Evolutionary conservation across 768 basidiomycete species (phyloP), one percentile per base, ranked within the genome.

Genomic region (Russula compacta): DNA sequence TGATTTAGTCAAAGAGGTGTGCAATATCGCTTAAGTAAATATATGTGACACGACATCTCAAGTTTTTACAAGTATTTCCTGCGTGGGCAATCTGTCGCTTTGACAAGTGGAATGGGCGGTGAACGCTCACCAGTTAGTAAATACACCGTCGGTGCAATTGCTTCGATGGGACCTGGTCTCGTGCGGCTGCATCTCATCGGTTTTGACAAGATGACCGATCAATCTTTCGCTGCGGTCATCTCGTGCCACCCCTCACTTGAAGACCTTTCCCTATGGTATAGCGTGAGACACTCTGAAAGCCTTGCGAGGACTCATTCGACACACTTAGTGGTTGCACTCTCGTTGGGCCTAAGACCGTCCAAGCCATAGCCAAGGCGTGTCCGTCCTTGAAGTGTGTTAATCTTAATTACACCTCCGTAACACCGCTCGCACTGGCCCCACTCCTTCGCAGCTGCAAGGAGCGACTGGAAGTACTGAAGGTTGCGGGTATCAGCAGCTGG

Each of bases 401-500:
- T 64, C 69, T 87, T 39, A 86, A 78, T 66, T 82, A 83, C 60
- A 89, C 87, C 2, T 74, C 80, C 3, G 77, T 78, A 5, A 71
- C 80, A 1, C 81, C 85, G 0, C 59, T 64, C 1, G 78, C 81
- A 15, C 68, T 88, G 8, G 73, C 75, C 1, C 71, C 76, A 9
- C 65, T 85, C 17, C 69, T 84, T 0, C 67, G 71, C 4, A 71
- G 68, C 50, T 77, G 79, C 60, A 64, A 67, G 21, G 66, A 73
- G 9, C 51, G 40, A 43, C 63, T 88, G 17, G 75, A 82, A 65
- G 78, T 81, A 0, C 68, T 88, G 44, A 88, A 88, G 67, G 70
- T 84, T 5, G 83, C 86, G 4, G 83, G 82, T 6, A 78, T 87
- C 56, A 70, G 74, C 12, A 84, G 77, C 66, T 84, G 85, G 82